Conservation (phyloP, 2,329 filamentous ascomycete genomes). For the Pseudogymnoascus sp. region DNA sequence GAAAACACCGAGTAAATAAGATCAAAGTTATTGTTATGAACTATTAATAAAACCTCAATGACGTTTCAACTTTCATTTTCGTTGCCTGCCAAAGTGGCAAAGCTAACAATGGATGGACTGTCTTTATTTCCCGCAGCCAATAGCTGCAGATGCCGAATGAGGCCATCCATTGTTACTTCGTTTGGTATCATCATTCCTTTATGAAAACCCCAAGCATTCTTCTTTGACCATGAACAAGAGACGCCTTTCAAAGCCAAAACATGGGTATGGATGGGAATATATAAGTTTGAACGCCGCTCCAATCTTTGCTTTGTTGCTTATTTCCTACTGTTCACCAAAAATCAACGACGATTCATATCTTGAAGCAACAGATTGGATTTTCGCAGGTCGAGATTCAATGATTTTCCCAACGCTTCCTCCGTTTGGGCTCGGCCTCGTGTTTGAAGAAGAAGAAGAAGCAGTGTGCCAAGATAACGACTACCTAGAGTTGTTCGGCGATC, state of each 20-base stretch:
- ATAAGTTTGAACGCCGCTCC: background rate
- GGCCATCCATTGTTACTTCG: background rate
- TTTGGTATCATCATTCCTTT: background rate
- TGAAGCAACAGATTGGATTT: background rate
- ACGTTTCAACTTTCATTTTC: background rate
- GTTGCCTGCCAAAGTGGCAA: background rate
- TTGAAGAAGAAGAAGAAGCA: background rate
- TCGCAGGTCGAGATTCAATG: conserved; percentile 3
- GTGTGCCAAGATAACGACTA: background rate
- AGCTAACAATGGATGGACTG: background rate
- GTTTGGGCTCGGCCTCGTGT: background rate
- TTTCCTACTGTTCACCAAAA: background rate
- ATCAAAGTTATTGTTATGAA: too few relatives aligned
- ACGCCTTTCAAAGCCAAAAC: background rate
- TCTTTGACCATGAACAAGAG: background rate
- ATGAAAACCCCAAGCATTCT: background rate
- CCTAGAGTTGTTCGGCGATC: too few relatives aligned
- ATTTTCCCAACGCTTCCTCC: background rate
- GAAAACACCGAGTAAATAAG: too few relatives aligned
- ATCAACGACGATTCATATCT: background rate
- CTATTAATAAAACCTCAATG: background rate
- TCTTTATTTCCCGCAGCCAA: background rate
- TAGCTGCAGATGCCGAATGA: background rate
- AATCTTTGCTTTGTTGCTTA: background rate
- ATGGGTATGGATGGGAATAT: background rate